Evolutionary conservation across 2,329 filamentous ascomycete species (phyloP), one percentile per base, ranked within the genome.

Genomic region (Sordariomycetes sp.): DNA sequence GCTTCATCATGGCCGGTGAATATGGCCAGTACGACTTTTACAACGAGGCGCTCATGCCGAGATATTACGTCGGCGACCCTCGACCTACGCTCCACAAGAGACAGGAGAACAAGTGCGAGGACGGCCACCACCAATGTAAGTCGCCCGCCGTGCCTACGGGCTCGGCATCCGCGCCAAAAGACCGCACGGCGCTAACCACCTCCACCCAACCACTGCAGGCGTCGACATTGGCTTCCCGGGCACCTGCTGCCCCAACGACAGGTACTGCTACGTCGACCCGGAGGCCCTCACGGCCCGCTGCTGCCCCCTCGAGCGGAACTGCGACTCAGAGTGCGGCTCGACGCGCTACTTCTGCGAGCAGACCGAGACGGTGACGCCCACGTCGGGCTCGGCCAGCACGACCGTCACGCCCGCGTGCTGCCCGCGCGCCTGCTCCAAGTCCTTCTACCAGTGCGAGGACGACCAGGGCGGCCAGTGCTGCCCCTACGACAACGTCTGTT

Each of bases 381-480:
- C 53, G 50, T 45, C n/a, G 6, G 45, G 22, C 13, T 6, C n/a
- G n/a, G 20, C 45, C 45, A 53, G 59, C 45, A 65, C 62, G 8
- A 62, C 65, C 15, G 61, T 62, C 15, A 60, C 61, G 32, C 54
- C 60, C 3, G 69, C 69, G 22, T 76, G 75, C 62, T 74, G 74
- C 62, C 60, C 64, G 35, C 71, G 75, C 1, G 59, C 61, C 1
- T 78, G 76, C 55, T 70, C 70, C 12, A 62, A 60, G 25, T 72
- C 70, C 61, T 64, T 69, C 53, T 80, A 74, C 61, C 68, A 69
- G 25, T 82, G 79, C 62, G 67, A 75, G 20, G 36, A 59, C 10
- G 62, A 58, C 1, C 69, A 76, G 32, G 76, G 78, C 58, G 73
- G 73, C 20, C 70, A 71, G 54, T 82, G 80, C 67, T 82, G 80